phyloP scores from a whole-genome alignment of 495 filamentous ascomycete genomes.

The Immersiella caudata region DNA sequence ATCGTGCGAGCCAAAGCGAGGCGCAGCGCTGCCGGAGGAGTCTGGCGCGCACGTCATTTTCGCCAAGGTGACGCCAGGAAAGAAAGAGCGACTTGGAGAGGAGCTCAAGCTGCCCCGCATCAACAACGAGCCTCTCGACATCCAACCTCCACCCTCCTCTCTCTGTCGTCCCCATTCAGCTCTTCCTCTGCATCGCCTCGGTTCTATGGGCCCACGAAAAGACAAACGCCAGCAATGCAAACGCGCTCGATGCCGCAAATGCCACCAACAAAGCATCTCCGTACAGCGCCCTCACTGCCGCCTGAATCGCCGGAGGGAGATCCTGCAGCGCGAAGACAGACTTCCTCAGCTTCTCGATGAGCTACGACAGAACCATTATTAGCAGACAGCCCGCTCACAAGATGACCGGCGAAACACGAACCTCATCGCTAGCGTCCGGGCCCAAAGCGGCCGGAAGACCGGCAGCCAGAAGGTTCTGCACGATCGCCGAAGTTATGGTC shows the following conservation, averaged over 20 bases:
- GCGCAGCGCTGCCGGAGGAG: too few species aligned
- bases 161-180: background rate
- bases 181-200: conserved; percentile 29
- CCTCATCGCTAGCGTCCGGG: conserved; percentile 38
- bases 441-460: conserved; percentile 56
- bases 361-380: conserved; percentile 28
- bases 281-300: conserved; percentile 54
- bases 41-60: too few species aligned
- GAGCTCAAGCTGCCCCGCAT: too few species aligned
- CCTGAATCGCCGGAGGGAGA: conserved; percentile 50
- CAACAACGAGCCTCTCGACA: too few species aligned
- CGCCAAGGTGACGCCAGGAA: too few species aligned
- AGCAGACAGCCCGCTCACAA: background rate
- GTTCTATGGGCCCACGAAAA: conserved; percentile 37
- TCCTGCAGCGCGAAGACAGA: conserved; percentile 55
- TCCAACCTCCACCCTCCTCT: too few species aligned
- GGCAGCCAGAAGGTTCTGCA: conserved; percentile 62
- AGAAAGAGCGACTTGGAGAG: too few species aligned
- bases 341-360: conserved; percentile 58
- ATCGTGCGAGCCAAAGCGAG: too few species aligned
- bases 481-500: conserved; percentile 61
- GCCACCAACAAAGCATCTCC: conserved; percentile 50
- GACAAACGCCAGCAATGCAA: conserved; percentile 40
- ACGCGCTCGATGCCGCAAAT: conserved; percentile 51
- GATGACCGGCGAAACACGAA: conserved; percentile 13